Evolutionary conservation across 495 filamentous ascomycete species (phyloP).

Genomic region (Xylaria palmicola): DNA sequence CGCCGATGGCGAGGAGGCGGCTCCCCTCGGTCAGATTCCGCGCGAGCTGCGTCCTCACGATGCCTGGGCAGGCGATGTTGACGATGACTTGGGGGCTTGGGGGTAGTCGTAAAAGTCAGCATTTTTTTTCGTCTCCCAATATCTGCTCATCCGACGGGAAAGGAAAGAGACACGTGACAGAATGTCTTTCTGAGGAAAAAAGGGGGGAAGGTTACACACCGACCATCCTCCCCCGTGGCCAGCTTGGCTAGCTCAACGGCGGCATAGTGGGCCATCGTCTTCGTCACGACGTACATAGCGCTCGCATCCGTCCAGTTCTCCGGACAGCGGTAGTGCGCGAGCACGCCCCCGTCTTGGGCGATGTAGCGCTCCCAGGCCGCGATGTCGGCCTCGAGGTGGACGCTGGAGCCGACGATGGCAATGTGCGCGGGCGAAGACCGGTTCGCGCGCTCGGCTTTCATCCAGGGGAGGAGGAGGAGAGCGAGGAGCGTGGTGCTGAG

Average conservation of each 20-base stretch:
- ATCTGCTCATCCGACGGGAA: not conserved
- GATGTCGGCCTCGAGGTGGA: slow-evolving; percentile 15
- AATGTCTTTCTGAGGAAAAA: not conserved
- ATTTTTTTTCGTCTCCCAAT: not conserved
- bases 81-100: slow-evolving; percentile 40
- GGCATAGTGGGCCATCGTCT: slow-evolving; percentile 40
- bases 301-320: slow-evolving; percentile 26
- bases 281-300: slow-evolving; percentile 33
- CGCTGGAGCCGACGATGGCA: slow-evolving; percentile 16
- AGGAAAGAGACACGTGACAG: not conserved
- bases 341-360: slow-evolving; percentile 20
- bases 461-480: slow-evolving; percentile 38
- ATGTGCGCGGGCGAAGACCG: slow-evolving; percentile 21
- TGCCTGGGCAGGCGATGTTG: slow-evolving; percentile 44
- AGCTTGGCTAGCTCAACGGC: slow-evolving; percentile 35
- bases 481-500: slow-evolving; percentile 48
- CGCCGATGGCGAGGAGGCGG: slow-evolving; percentile 2
- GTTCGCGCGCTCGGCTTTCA: slow-evolving; percentile 21
- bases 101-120: not conserved
- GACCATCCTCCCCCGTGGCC: slow-evolving; percentile 24
- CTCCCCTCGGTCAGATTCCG: slow-evolving; percentile 28
- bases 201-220: slow-evolving; percentile 10
- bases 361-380: slow-evolving; percentile 19
- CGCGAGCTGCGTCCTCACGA: slow-evolving; percentile 40
- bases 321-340: slow-evolving; percentile 28